A percentile compares a stretch with the other conserved stretches of the same genome.
phyloP scores from a whole-genome alignment of 306 rosid genomes.

The Delonix regia region DNA sequence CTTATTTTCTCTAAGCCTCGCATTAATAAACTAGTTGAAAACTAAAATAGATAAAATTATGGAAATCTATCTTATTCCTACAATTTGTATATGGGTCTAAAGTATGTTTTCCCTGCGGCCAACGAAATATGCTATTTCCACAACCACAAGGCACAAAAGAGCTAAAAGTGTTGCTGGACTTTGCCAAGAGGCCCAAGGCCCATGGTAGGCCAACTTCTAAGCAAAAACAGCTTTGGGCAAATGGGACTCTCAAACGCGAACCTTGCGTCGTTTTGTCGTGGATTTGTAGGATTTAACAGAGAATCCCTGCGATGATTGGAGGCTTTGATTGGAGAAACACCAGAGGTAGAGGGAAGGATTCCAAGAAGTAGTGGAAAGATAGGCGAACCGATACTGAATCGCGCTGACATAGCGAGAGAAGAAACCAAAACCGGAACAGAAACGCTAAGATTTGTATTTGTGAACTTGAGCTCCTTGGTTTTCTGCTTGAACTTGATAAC shows the following conservation, averaged over 20 bases:
- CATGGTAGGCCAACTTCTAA: background rate
- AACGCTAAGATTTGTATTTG: background rate
- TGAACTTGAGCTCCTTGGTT: background rate
- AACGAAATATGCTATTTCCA: no score
- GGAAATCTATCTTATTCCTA: no score
- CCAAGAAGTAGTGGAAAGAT: background rate
- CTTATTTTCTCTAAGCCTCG: no score
- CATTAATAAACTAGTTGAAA: no score
- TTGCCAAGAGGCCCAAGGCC: background rate
- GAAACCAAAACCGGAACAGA: background rate
- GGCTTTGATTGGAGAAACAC: background rate
- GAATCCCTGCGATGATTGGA: background rate
- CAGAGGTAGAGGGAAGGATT: background rate
- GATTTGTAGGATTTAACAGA: background rate
- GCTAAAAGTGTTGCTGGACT: background rate
- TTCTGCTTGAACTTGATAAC: constrained; percentile 7
- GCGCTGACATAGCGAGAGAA: background rate
- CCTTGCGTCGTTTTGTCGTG: background rate
- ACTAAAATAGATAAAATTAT: no score
- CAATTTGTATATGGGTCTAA: no score
- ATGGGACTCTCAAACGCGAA: background rate
- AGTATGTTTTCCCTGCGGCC: no score
- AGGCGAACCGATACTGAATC: background rate
- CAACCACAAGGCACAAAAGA: background rate
- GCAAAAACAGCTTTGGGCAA: no score